Evolutionary conservation across 306 rosid species (phyloP).

Genomic region (Aeschynomene evenia): DNA sequence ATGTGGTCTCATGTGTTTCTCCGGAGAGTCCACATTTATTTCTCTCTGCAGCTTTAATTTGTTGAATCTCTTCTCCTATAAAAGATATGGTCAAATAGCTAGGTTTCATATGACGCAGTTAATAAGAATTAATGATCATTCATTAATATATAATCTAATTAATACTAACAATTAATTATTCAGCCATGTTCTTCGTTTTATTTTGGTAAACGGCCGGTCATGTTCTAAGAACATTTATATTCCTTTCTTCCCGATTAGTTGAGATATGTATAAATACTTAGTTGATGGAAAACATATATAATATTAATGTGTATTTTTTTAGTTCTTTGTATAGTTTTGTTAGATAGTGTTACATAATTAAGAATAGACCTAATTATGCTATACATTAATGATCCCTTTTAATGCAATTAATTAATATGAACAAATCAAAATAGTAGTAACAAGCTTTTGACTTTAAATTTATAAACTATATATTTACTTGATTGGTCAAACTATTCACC

Average conservation of each 20-base stretch:
- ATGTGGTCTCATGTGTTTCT: conserved; percentile 87
- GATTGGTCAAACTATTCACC: conserved; percentile 15
- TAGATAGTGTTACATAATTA: conserved; percentile 12
- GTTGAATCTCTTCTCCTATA: conserved; percentile 2
- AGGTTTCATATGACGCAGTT: conserved; percentile 12
- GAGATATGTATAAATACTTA: conserved; percentile 20
- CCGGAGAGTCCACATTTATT: conserved; percentile 33
- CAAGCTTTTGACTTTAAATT: conserved; percentile 2
- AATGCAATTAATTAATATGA: conserved; percentile 1
- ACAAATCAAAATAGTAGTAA: conserved; percentile 6
- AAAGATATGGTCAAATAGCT: conserved; percentile 38
- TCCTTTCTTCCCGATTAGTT: conserved; percentile 8
- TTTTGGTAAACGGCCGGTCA: conserved; percentile 54
- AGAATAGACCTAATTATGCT: not conserved
- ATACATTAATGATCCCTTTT: not conserved
- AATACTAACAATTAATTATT: too few species aligned
- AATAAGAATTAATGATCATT: conserved; percentile 32
- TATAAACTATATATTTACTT: conserved; percentile 12
- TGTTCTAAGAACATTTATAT: conserved; percentile 45
- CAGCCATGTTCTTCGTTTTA: conserved; percentile 55
- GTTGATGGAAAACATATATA: not conserved
- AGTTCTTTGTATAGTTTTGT: conserved; percentile 21
- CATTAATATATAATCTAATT: conserved; percentile 39
- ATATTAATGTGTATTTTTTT: not conserved
- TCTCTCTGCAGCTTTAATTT: too few species aligned